Evolutionary conservation across 495 filamentous ascomycete species (phyloP).

Genomic region (Tuber aestivum): DNA sequence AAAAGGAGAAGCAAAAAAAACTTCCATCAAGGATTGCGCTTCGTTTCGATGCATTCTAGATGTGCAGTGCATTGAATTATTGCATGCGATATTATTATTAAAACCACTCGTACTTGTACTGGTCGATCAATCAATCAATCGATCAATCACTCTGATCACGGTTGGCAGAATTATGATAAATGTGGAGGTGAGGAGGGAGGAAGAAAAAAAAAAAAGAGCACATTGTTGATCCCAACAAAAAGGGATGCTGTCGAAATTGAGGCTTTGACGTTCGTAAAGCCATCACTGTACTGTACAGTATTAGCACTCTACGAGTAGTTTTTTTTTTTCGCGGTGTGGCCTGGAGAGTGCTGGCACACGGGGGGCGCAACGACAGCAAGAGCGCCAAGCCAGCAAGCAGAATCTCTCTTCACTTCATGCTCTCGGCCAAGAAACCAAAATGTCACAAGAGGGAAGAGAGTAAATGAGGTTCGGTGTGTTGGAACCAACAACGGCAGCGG

Average conservation of each 20-base stretch:
- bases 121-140: not conserved
- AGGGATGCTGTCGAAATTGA: not conserved
- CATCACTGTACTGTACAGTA: too few species aligned
- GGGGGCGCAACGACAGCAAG: not conserved
- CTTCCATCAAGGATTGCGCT: not conserved
- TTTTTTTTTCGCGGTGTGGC: not conserved
- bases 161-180: not conserved
- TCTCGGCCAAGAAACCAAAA: not conserved
- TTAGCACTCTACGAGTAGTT: too few species aligned
- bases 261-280: not conserved
- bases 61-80: not conserved
- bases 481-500: not conserved
- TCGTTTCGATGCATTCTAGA: not conserved
- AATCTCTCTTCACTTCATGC: not conserved
- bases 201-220: not conserved
- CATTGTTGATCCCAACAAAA: not conserved
- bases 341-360: not conserved
- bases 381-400: not conserved
- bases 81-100: not conserved
- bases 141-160: not conserved
- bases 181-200: not conserved
- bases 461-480: not conserved
- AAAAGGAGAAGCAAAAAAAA: not conserved
- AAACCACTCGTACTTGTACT: not conserved
- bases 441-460: not conserved